Conservation (phyloP, 345 rosid species). For the Lepidium aucheri region DNA sequence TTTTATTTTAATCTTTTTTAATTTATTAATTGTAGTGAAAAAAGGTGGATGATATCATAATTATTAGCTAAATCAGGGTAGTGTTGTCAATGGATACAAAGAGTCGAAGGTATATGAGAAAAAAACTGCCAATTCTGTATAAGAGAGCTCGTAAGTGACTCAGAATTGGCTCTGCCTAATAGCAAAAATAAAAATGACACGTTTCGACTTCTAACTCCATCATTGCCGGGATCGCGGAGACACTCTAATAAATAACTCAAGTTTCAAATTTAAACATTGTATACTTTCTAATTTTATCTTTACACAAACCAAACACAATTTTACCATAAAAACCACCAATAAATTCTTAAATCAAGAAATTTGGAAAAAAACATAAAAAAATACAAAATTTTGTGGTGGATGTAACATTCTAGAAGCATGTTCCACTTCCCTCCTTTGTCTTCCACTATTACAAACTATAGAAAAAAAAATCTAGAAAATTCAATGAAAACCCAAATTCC, state of each 20-base stretch:
- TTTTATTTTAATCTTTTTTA: too few species aligned
- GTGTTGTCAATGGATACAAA: too few species aligned
- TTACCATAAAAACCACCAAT: neutral
- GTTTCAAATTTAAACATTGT: neutral
- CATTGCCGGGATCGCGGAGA: neutral
- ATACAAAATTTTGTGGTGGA: neutral
- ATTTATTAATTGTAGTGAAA: too few species aligned
- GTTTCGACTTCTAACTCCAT: neutral
- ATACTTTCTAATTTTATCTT: neutral
- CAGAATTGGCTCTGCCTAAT: too few species aligned
- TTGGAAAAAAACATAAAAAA: neutral
- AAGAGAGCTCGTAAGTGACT: too few species aligned
- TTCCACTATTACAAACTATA: conserved; percentile 5
- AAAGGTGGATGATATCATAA: too few species aligned
- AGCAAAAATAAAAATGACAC: neutral
- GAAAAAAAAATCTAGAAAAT: neutral
- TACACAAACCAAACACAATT: neutral
- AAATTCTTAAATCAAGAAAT: neutral
- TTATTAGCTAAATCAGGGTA: too few species aligned
- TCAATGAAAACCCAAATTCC: neutral
- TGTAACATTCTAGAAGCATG: conserved; percentile 22
- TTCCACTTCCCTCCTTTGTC: conserved; percentile 20
- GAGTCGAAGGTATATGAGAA: too few species aligned
- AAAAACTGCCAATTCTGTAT: too few species aligned
- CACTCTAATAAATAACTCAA: neutral